Evolutionary conservation across 2,329 filamentous ascomycete species (phyloP).

Genomic region (Aspergillus aculeatus): DNA sequence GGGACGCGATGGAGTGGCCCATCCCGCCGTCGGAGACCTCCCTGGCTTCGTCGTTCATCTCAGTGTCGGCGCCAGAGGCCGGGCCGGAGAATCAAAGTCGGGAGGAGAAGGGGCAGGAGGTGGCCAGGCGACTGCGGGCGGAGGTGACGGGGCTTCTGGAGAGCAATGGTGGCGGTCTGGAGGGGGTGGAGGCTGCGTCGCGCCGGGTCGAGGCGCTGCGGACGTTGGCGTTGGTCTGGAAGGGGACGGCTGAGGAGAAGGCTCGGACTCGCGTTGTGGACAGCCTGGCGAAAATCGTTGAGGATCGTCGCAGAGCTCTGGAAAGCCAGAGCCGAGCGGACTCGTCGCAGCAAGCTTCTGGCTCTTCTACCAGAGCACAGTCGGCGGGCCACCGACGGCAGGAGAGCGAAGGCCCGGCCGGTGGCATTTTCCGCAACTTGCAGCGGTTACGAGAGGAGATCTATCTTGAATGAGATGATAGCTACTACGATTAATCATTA

Average conservation of each 20-base stretch:
- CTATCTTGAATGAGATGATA: constrained; percentile 47
- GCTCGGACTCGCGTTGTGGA: constrained; percentile 80
- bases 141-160: constrained; percentile 71
- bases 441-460: constrained; percentile 55
- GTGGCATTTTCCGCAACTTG: constrained; percentile 54
- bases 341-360: constrained; percentile 19
- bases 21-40: constrained; percentile 85
- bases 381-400: constrained; percentile 20
- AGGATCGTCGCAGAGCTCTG: constrained; percentile 61
- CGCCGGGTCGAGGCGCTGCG: constrained; percentile 74
- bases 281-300: constrained; percentile 73
- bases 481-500: background rate
- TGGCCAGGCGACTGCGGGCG: constrained; percentile 62
- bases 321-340: constrained; percentile 42
- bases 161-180: constrained; percentile 57
- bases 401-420: constrained; percentile 42
- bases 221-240: constrained; percentile 78
- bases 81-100: constrained; percentile 65
- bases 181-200: constrained; percentile 67
- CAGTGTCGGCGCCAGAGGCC: constrained; percentile 80
- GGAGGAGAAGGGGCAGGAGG: constrained; percentile 83
- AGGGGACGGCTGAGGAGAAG: constrained; percentile 92
- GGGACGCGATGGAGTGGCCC: constrained; percentile 92
- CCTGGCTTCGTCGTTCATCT: constrained; percentile 80
- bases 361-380: constrained; percentile 4